Evolutionary conservation across 768 basidiomycete species (phyloP).

Genomic region (Coprinopsis cinerea): DNA sequence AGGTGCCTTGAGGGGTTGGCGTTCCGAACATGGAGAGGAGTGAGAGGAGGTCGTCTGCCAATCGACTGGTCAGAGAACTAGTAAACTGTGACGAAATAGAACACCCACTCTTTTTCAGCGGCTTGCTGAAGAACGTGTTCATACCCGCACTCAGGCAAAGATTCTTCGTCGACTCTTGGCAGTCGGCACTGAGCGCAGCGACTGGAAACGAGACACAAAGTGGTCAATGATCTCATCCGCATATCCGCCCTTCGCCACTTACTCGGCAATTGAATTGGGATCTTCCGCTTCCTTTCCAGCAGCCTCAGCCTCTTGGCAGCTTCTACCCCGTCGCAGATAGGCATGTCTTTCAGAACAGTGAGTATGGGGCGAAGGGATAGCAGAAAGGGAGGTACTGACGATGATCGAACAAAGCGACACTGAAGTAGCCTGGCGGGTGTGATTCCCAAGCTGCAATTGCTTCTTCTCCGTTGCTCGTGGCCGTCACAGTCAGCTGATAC

Average conservation of each 20-base stretch:
- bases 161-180: slow-evolving; percentile 70
- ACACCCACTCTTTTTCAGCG: slow-evolving; percentile 50
- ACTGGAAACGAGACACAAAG: slow-evolving; percentile 31
- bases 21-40: slow-evolving; percentile 51
- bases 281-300: slow-evolving; percentile 53
- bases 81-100: not conserved
- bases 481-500: slow-evolving; percentile 51
- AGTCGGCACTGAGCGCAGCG: slow-evolving; percentile 69
- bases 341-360: slow-evolving; percentile 52
- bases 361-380: slow-evolving; percentile 1
- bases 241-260: slow-evolving; percentile 16
- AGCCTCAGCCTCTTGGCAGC: slow-evolving; percentile 60
- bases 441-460: slow-evolving; percentile 67
- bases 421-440: slow-evolving; percentile 63
- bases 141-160: slow-evolving; percentile 75
- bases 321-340: slow-evolving; percentile 72
- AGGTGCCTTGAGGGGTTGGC: slow-evolving; percentile 8
- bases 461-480: slow-evolving; percentile 64
- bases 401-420: slow-evolving; percentile 68
- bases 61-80: not conserved
- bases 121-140: slow-evolving; percentile 74
- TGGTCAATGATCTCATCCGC: not conserved
- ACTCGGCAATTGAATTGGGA: slow-evolving; percentile 50
- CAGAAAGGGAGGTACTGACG: slow-evolving; percentile 35
- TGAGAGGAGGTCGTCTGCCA: slow-evolving; percentile 45